Evolutionary conservation across 1,284 basidiomycete species (phyloP), one percentile per base, ranked within the genome.

Genomic region (Apiotrichum akiyoshidainum): DNA sequence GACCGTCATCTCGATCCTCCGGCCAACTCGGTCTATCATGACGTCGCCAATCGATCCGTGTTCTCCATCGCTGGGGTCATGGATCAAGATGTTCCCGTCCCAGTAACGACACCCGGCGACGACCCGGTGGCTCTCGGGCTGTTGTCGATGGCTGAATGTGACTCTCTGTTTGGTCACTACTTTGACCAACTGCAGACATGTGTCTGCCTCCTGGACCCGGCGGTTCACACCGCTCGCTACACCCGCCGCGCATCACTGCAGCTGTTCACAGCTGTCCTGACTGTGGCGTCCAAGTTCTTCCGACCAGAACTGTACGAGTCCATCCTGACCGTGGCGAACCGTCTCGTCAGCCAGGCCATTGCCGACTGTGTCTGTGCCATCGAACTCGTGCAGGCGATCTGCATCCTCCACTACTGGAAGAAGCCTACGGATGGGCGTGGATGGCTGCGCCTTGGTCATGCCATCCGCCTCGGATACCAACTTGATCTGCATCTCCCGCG

Each of bases 401-500:
- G 64, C 53, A 49, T 65, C 31, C 48, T 65, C 33, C 64, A 65
- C 41, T 65, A 64, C 54, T 64, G 62, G 62, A 64, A 64, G 48
- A 64, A 64, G 45, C 62, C 62, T 8, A 60, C 51, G 3, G 62
- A 64, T 35, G 40, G 45, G 22, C 53, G 58, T 13, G 61, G 61
- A 2, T 70, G 63, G 62, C 53, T 63, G 8, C 63, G 67, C 7
- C 52, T 68, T n/a, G 70, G 67, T 2, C 65, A 66, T 33, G 70
- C 70, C 8, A 66, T 72, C 10, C 58, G 70, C 0, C 61, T 66
- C 16, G 70, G 66, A 1, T 66, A 65, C 46, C 68, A 70, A 59
- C 60, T 70, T 6, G 64, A 65, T 12, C 41, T 69, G 14, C 65
- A 68, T 52, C 60, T 68, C 14, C 58, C 57, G 1, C 54, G 53